These are phyloP conservation scores for Lantana camara DNA, from an alignment of 257 asterid species.

Conservation along the genomic window DNA sequence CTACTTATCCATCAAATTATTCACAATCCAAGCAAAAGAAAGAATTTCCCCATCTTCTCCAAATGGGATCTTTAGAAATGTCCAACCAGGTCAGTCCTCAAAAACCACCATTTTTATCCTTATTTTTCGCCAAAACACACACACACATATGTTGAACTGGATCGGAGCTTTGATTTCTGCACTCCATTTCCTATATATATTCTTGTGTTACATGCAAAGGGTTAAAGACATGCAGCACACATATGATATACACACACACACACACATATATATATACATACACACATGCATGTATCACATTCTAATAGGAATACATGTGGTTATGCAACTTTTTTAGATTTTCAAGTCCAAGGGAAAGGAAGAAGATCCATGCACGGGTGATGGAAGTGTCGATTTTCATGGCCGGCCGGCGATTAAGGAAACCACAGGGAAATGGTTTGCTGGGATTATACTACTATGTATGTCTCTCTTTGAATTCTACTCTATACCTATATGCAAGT, in stretches of 20 bases:
- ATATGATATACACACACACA: background rate
- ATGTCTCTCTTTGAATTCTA: constrained; percentile 28
- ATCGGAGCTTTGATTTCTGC: background rate
- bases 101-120: background rate
- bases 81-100: constrained; percentile 50
- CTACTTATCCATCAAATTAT: constrained; percentile 10
- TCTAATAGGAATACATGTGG: too few species aligned
- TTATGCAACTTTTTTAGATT: constrained; percentile 35
- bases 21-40: constrained; percentile 19
- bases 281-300: background rate
- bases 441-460: constrained; percentile 74
- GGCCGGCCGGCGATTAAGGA: constrained; percentile 67
- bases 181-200: background rate
- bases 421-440: constrained; percentile 68
- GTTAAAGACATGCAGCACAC: background rate
- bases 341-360: constrained; percentile 40
- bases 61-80: constrained; percentile 60
- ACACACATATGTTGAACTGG: background rate
- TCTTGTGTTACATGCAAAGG: background rate
- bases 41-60: constrained; percentile 23
- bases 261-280: background rate
- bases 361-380: constrained; percentile 49
- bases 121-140: background rate
- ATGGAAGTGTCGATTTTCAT: constrained; percentile 78
- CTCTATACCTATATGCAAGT: background rate